Conservation (phyloP, 2,329 filamentous ascomycete genomes). For the Metarhizium humberi region DNA sequence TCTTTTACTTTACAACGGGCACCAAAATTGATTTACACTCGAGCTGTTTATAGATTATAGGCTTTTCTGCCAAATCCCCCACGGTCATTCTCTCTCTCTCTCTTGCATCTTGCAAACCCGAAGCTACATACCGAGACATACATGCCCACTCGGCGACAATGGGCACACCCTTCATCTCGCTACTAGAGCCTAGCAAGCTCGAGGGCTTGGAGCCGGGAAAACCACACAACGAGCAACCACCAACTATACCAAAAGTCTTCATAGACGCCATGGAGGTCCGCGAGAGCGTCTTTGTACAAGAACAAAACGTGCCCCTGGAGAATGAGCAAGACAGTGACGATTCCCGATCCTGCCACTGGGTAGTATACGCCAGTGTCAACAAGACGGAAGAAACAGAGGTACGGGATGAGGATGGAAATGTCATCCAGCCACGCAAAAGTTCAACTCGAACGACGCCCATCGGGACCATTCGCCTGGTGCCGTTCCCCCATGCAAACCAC, state of each 20-base stretch:
- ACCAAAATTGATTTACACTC: not conserved
- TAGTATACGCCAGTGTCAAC: conserved; percentile 64
- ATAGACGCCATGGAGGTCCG: conserved; percentile 55
- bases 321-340: conserved; percentile 80
- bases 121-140: too few species aligned
- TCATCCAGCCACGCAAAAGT: conserved; percentile 33
- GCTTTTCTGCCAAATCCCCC: not conserved
- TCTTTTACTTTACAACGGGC: not conserved
- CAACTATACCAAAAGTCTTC: conserved; percentile 44
- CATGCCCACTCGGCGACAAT: conserved; percentile 18
- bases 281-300: conserved; percentile 49
- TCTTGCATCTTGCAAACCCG: too few species aligned
- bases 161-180: conserved; percentile 40
- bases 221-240: conserved; percentile 33
- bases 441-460: conserved; percentile 42
- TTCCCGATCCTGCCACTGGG: conserved; percentile 72
- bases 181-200: conserved; percentile 39
- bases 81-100: not conserved
- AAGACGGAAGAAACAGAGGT: conserved; percentile 32
- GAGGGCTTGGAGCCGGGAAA: conserved; percentile 34
- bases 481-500: conserved; percentile 66
- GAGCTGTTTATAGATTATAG: too few species aligned
- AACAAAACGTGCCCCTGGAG: conserved; percentile 49
- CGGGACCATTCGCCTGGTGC: conserved; percentile 71
- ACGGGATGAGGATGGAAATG: conserved; percentile 31